Base-by-base conservation (phyloP, 192 early-diverging fungal species). In the Geosiphon pyriformis region DNA sequence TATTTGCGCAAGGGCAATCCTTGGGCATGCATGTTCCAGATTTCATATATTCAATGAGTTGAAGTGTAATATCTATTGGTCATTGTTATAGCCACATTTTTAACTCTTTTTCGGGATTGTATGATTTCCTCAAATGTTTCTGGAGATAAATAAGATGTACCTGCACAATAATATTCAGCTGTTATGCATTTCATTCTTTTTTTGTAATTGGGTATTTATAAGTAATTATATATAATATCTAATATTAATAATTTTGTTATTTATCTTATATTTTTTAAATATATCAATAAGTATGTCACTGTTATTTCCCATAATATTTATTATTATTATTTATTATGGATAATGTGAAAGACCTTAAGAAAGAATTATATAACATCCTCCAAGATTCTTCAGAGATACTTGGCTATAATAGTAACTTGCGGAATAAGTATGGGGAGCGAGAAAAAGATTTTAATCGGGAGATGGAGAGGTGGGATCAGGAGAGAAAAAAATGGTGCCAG, bases 41-140 rank as follows among this genome's bases (percentile, higher is more conserved):
- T 62, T 29, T 62, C 11, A 62, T 48, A 62, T 27, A 62, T 62
- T 61, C 60, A 46, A 30, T 25, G 46, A 61, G 60, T 62, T 62
- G 26, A 62, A 62, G 60, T 62, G 30, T 46, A 1, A 62, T 61
- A 62, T 62, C 49, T 62, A 49, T 49, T 31, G 29, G 46, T 47
- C 47, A 61, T 61, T 50, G 17, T 49, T 62, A 30, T 62, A 30
- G 60, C 10, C 35, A 46, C 60, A 61, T 61, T 61, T 61, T 61
- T 61, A 61, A 61, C 25, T 26, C 11, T 61, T 4, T 34, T 22
- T 61, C 46, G 8, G 4, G 46, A 62, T 49, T 48, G 37, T 26
- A 62, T 62, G 30, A 62, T 62, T 35, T 62, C 46, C 29, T 62
- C 47, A 50, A 62, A 26, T 48, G 26, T 47, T 62, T 62, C 60